Base-by-base conservation (phyloP, 2,329 filamentous ascomycete species). In the Elsinoe australis region DNA sequence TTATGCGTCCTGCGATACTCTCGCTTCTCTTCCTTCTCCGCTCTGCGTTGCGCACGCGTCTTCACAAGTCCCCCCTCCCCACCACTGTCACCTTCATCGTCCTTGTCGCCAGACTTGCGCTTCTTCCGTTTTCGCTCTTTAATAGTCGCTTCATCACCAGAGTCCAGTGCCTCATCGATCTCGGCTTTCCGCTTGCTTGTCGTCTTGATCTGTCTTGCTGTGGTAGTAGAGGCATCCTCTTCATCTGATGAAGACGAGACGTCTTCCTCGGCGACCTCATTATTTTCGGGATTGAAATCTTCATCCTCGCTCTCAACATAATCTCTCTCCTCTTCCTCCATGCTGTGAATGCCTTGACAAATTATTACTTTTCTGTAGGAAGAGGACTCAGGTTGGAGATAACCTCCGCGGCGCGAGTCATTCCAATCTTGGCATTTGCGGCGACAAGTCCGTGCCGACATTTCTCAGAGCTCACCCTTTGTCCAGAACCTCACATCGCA, bases 81-180 rank as follows among this genome's bases (percentile, higher is more conserved):
- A 10, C 65, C 70, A 47, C 67, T 71, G 3, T 62, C 60, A 26
- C 69, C n/a, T n/a, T n/a, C 67, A n/a, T 66, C 56, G 21, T 56
- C 49, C 41, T 56, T 54, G 18, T 60, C 58, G 10, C 51, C 52
- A n/a, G 64, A 66, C 56, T 64, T 67, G 32, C 61, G 61, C 54
- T 67, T 72, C 49, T 59, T 63, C 18, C 53, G 54, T 49, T 67
- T 68, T 12, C 66, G 69, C 52, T 71, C 74, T 48, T 63, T 64
- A 33, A 78, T 76, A n/a, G 72, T 77, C 5, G 64, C 70, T 55
- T 78, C 75, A 54, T 79, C 75, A 3, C 75, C 75, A 6, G 75
- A 77, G 50, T 76, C 72, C 3, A 77, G 59, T 29, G 68, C 71
- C 4, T 62, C 61, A 7, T 63, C 63, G n/a, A 60, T 56, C 3